phyloP scores from a whole-genome alignment of 108 stramenopile genomes.

The Discostella pseudostelligera region DNA sequence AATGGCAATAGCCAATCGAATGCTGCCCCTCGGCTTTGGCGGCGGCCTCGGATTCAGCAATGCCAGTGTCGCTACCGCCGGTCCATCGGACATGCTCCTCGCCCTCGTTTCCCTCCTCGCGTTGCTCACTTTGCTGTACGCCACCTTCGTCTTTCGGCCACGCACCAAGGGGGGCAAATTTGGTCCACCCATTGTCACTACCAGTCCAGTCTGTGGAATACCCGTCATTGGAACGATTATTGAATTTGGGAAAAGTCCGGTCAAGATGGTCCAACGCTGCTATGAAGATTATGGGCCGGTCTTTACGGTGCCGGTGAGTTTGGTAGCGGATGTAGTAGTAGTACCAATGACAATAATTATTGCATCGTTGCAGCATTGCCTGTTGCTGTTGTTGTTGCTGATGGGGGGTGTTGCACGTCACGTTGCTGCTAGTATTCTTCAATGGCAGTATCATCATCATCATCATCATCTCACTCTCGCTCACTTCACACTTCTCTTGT shows the following conservation, averaged over 20 bases:
- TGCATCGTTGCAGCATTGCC: no score
- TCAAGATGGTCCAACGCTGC: constrained; percentile 87
- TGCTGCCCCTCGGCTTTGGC: constrained; percentile 2
- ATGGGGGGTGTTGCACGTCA: no score
- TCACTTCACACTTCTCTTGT: neutral
- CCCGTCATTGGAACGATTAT: constrained; percentile 82
- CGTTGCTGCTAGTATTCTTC: no score
- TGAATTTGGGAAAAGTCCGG: constrained; percentile 88
- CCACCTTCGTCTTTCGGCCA: constrained; percentile 36
- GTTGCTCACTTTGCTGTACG: constrained; percentile 28
- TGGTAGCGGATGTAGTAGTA: neutral
- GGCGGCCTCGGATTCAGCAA: constrained; percentile 5
- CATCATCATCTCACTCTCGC: constrained; percentile 1
- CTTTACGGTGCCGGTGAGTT: constrained; percentile 90
- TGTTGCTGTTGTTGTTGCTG: neutral
- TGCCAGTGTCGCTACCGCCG: constrained; percentile 6
- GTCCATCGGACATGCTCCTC: constrained; percentile 24
- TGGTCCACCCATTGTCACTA: constrained; percentile 74
- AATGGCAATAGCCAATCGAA: neutral
- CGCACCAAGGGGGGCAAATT: constrained; percentile 46
- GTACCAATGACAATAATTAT: neutral
- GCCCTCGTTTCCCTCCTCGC: constrained; percentile 12
- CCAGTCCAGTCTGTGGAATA: constrained; percentile 54
- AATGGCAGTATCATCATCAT: no score
- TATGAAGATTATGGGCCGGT: constrained; percentile 86